Percentiles rank a stretch among this genome's conserved stretches.
Conservation (phyloP, 2,329 filamentous ascomycete genomes). For the Colletotrichum agaves region DNA sequence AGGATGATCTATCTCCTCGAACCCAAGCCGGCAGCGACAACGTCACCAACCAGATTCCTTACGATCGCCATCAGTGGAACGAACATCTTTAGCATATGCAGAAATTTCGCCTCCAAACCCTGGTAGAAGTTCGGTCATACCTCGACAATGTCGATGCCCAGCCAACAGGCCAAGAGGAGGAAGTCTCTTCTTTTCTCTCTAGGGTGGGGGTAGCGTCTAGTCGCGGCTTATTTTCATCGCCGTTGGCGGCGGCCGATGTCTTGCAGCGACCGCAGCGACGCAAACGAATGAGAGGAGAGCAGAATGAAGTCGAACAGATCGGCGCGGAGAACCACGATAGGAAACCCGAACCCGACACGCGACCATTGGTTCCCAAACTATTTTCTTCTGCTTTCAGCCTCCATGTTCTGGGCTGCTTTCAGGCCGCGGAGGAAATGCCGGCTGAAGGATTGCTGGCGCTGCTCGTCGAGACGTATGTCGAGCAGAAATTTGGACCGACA, state of each 20-base stretch:
- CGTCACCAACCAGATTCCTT: neutral
- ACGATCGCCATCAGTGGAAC: neutral
- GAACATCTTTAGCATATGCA: no score
- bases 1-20: no score
- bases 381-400: neutral
- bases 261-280: neutral
- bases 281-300: neutral
- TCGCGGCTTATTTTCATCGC: neutral
- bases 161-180: neutral
- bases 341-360: neutral
- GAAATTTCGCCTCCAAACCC: neutral
- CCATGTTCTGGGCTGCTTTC: neutral
- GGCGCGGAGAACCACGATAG: neutral
- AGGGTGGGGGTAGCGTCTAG: conserved; percentile 12
- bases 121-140: neutral
- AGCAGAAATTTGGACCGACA: neutral
- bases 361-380: neutral
- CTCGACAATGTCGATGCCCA: neutral
- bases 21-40: no score
- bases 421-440: neutral
- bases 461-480: neutral
- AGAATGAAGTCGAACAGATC: neutral
- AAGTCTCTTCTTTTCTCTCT: conserved; percentile 1
- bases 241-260: neutral
- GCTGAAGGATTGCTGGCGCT: neutral